A percentile compares a stretch with the other conserved stretches of the same genome.
phyloP scores from a whole-genome alignment of 1,284 basidiomycete species.

The Puccinia brachypodii region DNA sequence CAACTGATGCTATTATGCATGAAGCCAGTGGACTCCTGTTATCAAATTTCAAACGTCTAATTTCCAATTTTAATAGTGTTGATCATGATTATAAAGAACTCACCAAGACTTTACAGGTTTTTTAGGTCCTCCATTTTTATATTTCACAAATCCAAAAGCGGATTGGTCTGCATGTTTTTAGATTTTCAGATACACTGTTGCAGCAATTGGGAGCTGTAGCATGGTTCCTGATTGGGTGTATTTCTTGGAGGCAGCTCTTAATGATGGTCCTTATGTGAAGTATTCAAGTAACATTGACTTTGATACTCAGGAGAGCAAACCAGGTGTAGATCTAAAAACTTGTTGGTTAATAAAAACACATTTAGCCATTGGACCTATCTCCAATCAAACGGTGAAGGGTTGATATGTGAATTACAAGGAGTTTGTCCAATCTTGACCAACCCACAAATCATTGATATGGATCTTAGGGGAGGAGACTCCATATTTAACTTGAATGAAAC shows the following conservation, averaged over 20 bases:
- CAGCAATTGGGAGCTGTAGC: background rate
- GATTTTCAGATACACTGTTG: background rate
- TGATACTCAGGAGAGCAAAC: too few relatives aligned
- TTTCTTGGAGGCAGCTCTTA: background rate
- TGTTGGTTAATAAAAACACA: background rate
- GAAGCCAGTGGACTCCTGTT: background rate
- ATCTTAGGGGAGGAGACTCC: background rate
- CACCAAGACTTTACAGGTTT: background rate
- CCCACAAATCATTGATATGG: conserved; percentile 11
- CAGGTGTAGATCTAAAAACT: background rate
- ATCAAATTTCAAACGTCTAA: background rate
- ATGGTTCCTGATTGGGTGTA: background rate
- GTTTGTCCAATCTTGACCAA: background rate
- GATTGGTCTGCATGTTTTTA: background rate
- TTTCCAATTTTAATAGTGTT: background rate
- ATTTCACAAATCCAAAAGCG: background rate
- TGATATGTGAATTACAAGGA: conserved; percentile 7
- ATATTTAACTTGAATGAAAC: background rate
- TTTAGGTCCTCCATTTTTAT: background rate
- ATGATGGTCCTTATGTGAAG: background rate
- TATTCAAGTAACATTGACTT: conserved; percentile 25
- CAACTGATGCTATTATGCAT: background rate
- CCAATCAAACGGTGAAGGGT: background rate
- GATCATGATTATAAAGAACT: background rate
- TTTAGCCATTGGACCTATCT: conserved; percentile 4